Base-by-base conservation (phyloP, 2,329 filamentous ascomycete species). In the Corynespora cassiicola region DNA sequence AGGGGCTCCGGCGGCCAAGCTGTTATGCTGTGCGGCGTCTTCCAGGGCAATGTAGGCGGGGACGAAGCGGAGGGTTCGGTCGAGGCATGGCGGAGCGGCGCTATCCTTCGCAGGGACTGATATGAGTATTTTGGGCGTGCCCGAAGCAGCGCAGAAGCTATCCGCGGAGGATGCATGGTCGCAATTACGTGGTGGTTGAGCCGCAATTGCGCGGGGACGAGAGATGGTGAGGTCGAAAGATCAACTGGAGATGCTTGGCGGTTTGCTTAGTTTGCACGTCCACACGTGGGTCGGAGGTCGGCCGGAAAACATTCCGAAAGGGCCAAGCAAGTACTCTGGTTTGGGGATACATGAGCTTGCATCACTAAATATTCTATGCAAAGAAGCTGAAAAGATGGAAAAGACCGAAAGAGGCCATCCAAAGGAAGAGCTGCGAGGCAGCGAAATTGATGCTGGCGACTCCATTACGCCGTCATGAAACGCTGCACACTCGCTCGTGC, bases 171-270 rank as follows among this genome's bases (percentile, higher is more conserved):
- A 32, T 52, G 52, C 61, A 64, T 64, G 37, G 34, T 54, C 40
- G 20, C n/a, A n/a, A 18, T n/a, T 6, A 16, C 8, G 14, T n/a
- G 17, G 19, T 28, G 26, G 16, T 5, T 9, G 12, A 17, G 23
- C 22, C 22, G 15, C 31, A 24, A 24, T 33, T 12, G 18, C 6
- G 31, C 20, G 17, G 82, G 81, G 31, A 62, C 64, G 39, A 69
- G 64, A 40, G 71, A 63, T 24, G 31, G 31, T 7, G 31, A 25
- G 9, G 31, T 9, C 18, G 20, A 17, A 34, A 26, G 31, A 19
- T 31, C 29, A 31, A 15, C 20, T 17, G 11, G 20, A 9, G 29
- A 28, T 28, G 26, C 26, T 28, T 28, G 26, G 26, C 26, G n/a
- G n/a, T n/a, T n/a, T n/a, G n/a, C n/a, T n/a, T n/a, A n/a, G n/a